Conservation (phyloP, 2,329 filamentous ascomycete species). For the Cytospora chrysosperma region DNA sequence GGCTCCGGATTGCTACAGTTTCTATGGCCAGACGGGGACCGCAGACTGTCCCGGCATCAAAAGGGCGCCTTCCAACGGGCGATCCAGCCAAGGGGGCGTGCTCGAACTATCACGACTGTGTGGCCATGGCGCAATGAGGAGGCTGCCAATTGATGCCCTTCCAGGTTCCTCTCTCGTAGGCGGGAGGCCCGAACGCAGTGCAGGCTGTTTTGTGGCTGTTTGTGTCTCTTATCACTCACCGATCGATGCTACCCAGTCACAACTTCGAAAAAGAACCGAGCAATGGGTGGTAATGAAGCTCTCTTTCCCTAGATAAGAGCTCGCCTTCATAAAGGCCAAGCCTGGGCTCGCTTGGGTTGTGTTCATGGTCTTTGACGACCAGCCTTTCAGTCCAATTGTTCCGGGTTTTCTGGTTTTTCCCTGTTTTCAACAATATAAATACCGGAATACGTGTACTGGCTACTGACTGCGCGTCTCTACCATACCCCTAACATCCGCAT, state of each 20-base stretch:
- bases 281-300: not conserved
- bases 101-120: not conserved
- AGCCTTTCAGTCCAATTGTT: not conserved
- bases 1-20: not conserved
- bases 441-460: not conserved
- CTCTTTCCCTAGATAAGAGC: not conserved
- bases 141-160: not conserved
- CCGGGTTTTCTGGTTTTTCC: too few relatives aligned
- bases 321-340: not conserved
- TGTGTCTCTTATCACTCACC: not conserved
- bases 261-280: not conserved
- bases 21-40: not conserved
- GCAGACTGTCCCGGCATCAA: not conserved
- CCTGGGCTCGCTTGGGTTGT: not conserved
- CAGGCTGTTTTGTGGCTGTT: not conserved
- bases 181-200: not conserved
- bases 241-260: not conserved
- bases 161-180: not conserved
- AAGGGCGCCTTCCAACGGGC: not conserved
- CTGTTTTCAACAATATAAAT: not conserved
- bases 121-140: not conserved
- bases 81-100: not conserved
- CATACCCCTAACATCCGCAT: not conserved
- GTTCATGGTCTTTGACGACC: not conserved
- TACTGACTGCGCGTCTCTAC: not conserved